Evolutionary conservation across 1,284 basidiomycete genomes (phyloP).

Genomic region (Ustilago hordei): DNA sequence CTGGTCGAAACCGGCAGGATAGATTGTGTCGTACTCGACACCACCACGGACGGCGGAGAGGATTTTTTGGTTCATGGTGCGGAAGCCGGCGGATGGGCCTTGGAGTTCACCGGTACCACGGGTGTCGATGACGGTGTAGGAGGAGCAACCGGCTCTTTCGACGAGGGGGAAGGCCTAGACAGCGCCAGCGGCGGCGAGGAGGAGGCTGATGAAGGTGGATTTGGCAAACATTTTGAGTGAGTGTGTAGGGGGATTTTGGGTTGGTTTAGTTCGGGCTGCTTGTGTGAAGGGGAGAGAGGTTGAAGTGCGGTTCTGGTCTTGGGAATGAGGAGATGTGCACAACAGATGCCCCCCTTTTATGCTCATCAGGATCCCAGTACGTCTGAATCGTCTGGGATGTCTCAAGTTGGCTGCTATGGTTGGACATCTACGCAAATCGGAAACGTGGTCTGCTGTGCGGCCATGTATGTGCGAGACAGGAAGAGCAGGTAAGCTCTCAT

Average conservation of each 20-base stretch:
- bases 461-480: background rate
- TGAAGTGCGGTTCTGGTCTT: background rate
- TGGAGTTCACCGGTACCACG: conserved; percentile 66
- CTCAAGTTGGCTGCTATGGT: too few species aligned
- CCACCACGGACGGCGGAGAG: conserved; percentile 41
- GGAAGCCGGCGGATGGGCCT: conserved; percentile 58
- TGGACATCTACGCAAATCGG: background rate
- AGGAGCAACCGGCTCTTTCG: conserved; percentile 33
- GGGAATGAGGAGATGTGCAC: background rate
- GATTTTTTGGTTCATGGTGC: conserved; percentile 51
- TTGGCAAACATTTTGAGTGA: conserved; percentile 21
- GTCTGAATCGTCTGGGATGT: background rate
- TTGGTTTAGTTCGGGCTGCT: background rate
- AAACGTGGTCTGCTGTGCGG: background rate
- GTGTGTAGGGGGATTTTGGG: background rate
- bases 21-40: conserved; percentile 63
- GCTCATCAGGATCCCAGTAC: background rate
- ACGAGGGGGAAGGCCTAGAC: conserved; percentile 20
- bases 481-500: conserved; percentile 3
- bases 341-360: background rate
- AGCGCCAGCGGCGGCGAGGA: conserved; percentile 18
- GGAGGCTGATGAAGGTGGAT: conserved; percentile 18
- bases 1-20: conserved; percentile 60
- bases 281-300: background rate
- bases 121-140: conserved; percentile 63